These are phyloP conservation scores for Yamadazyma siamensis DNA, from an alignment of 1,139 yeast species.

Conservation along the genomic window DNA sequence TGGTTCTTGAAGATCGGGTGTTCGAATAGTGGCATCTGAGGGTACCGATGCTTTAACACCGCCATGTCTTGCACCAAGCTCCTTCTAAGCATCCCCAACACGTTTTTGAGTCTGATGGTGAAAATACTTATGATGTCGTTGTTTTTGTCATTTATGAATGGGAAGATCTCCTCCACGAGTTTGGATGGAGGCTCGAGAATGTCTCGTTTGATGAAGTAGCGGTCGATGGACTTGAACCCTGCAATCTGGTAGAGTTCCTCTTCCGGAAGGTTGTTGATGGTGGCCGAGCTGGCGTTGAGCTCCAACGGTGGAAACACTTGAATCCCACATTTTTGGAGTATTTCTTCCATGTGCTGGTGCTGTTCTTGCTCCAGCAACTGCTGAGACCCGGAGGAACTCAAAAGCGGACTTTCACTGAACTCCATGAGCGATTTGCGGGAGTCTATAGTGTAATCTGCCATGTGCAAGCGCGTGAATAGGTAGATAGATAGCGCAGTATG, in stretches of 20 bases:
- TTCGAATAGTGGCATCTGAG: slow-evolving; percentile 22
- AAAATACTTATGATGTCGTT: slow-evolving; percentile 12
- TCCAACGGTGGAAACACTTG: not conserved
- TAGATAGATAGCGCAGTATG: slow-evolving; percentile 28
- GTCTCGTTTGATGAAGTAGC: slow-evolving; percentile 21
- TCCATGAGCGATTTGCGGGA: slow-evolving; percentile 5
- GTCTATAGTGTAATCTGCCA: slow-evolving; percentile 18
- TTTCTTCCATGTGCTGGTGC: slow-evolving; percentile 23
- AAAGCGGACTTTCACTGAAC: slow-evolving; percentile 20
- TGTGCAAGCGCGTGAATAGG: slow-evolving; percentile 28
- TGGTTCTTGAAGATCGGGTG: slow-evolving; percentile 27
- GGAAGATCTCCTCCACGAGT: slow-evolving; percentile 26
- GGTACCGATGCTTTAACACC: slow-evolving; percentile 21
- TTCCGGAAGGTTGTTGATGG: slow-evolving; percentile 16
- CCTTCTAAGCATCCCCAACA: slow-evolving; percentile 21
- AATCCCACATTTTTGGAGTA: slow-evolving; percentile 20
- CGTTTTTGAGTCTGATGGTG: slow-evolving; percentile 15
- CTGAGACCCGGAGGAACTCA: slow-evolving; percentile 24
- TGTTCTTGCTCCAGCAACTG: slow-evolving; percentile 28
- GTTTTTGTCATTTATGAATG: slow-evolving; percentile 21
- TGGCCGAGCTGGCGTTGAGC: slow-evolving; percentile 9
- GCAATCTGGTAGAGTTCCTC: slow-evolving; percentile 19
- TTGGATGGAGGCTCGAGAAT: slow-evolving; percentile 26
- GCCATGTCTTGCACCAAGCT: slow-evolving; percentile 35
- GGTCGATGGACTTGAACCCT: slow-evolving; percentile 20